phyloP scores from a whole-genome alignment of 2,329 filamentous ascomycete genomes.

The Exophiala oligosperma region DNA sequence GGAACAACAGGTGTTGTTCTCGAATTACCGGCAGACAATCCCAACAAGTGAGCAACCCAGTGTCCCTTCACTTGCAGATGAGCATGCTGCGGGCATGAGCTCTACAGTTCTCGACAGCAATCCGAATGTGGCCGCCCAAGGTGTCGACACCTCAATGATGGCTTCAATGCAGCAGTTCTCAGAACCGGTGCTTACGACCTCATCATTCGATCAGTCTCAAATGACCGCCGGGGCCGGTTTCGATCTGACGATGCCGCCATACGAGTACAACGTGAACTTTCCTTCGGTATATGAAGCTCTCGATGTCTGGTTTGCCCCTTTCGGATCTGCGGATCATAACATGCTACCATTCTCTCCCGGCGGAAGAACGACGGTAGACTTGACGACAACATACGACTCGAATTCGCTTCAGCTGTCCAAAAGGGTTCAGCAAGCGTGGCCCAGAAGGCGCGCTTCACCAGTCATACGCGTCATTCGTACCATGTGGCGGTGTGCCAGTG shows the following conservation, averaged over 20 bases:
- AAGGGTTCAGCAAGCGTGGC: constrained; percentile 10
- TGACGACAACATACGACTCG: background rate
- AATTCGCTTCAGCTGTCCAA: background rate
- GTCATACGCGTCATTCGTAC: constrained; percentile 7
- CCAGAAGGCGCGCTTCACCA: constrained; percentile 1
- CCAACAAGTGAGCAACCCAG: too few species aligned
- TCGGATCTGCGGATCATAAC: background rate
- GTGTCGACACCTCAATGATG: background rate
- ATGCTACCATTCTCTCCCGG: background rate
- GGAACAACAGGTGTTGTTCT: too few species aligned
- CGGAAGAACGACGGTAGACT: background rate
- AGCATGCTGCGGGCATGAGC: background rate
- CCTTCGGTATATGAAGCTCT: constrained; percentile 6
- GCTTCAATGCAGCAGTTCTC: background rate
- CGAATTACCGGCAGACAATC: too few species aligned
- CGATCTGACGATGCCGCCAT: background rate
- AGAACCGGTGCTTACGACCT: background rate
- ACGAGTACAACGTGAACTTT: constrained; percentile 2
- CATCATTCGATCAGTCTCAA: background rate
- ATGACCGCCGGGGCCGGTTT: background rate
- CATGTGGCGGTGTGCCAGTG: constrained; percentile 7
- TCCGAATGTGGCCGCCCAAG: background rate
- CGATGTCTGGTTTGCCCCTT: constrained; percentile 1
- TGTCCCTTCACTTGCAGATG: background rate
- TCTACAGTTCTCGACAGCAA: background rate